Conservation (phyloP, 805 yeast species). For the Ogataea methylovora region DNA sequence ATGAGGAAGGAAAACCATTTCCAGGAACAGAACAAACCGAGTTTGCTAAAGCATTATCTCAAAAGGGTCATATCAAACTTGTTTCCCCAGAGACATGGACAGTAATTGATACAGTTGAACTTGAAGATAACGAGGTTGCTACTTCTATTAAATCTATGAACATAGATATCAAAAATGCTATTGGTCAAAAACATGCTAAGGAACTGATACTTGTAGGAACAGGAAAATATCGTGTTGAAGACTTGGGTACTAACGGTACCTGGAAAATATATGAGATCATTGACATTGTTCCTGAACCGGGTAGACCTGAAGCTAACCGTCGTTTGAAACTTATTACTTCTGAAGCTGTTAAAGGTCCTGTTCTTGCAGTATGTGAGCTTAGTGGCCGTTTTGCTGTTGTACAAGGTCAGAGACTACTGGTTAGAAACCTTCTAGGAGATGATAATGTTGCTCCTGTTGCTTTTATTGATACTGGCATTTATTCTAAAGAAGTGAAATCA, state of each 20-base stretch:
- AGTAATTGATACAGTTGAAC: conserved; percentile 59
- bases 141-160: conserved; percentile 47
- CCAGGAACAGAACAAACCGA: conserved; percentile 42
- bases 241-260: conserved; percentile 69
- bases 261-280: conserved; percentile 68
- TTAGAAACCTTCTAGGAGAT: conserved; percentile 71
- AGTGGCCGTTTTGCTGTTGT: conserved; percentile 78
- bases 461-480: conserved; percentile 78
- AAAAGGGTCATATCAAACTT: conserved; percentile 53
- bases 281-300: conserved; percentile 85
- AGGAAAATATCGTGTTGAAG: conserved; percentile 70
- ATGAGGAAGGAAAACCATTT: conserved; percentile 63
- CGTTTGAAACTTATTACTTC: conserved; percentile 65
- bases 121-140: conserved; percentile 63
- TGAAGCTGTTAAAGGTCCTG: conserved; percentile 81
- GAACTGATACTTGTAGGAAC: conserved; percentile 78
- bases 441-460: conserved; percentile 89
- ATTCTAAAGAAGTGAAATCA: conserved; percentile 70
- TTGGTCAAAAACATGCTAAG: conserved; percentile 35
- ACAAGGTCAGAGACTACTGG: conserved; percentile 78
- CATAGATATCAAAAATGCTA: conserved; percentile 25
- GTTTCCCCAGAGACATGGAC: conserved; percentile 74
- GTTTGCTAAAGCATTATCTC: conserved; percentile 48
- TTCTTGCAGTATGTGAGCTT: conserved; percentile 65
- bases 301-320: conserved; percentile 73